phyloP scores from a whole-genome alignment of 2,329 filamentous ascomycete genomes.

The Ascocoryne sarcoides region DNA sequence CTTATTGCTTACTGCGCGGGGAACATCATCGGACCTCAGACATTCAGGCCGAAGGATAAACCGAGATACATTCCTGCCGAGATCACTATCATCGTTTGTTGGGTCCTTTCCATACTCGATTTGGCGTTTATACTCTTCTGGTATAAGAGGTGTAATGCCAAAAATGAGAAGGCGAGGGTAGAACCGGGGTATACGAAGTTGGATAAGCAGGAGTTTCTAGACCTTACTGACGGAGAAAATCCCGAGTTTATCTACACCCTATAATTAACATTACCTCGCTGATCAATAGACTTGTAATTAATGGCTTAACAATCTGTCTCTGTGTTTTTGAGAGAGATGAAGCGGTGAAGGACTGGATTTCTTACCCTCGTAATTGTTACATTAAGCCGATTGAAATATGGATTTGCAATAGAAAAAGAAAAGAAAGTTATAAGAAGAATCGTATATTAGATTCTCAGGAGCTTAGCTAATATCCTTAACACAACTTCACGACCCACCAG shows the following conservation, averaged over 20 bases:
- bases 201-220: constrained; percentile 27
- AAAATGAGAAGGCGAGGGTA: constrained; percentile 17
- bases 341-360: no score
- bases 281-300: not conserved
- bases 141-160: constrained; percentile 22
- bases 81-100: constrained; percentile 39
- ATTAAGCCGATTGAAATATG: no score
- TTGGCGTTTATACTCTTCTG: constrained; percentile 21
- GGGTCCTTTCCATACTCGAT: constrained; percentile 15
- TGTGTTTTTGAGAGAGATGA: no score
- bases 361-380: no score
- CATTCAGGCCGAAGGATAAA: constrained; percentile 35
- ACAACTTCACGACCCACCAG: no score
- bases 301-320: no score
- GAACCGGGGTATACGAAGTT: constrained; percentile 21
- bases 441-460: no score
- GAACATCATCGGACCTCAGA: constrained; percentile 40
- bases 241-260: constrained; percentile 26
- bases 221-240: constrained; percentile 28
- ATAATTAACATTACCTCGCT: no score
- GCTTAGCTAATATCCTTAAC: no score
- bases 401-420: no score
- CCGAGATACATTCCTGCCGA: constrained; percentile 32
- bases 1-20: constrained; percentile 42
- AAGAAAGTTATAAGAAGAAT: no score